Evolutionary conservation across 352 stramenopile species (phyloP).

Genomic region (Phytopythium boreale): DNA sequence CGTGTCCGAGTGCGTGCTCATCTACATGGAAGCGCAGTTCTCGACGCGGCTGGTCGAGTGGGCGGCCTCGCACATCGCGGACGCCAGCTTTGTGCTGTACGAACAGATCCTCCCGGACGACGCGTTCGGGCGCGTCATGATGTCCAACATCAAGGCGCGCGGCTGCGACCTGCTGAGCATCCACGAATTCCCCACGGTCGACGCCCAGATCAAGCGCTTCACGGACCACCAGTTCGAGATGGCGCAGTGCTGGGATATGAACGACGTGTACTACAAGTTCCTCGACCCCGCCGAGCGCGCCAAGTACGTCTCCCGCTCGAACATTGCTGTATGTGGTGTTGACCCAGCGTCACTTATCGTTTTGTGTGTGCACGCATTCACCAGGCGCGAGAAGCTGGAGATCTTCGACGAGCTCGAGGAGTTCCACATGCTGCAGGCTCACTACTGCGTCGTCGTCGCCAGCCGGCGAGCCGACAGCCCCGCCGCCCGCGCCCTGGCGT

Average conservation of each 20-base stretch:
- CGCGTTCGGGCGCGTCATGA: conserved; percentile 89
- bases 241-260: conserved; percentile 88
- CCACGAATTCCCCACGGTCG: conserved; percentile 65
- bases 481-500: conserved; percentile 27
- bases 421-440: conserved; percentile 88
- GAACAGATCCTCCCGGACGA: conserved; percentile 91
- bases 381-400: conserved; percentile 80
- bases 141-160: conserved; percentile 88
- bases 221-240: conserved; percentile 57
- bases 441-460: conserved; percentile 90
- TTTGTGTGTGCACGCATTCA: background rate
- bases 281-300: conserved; percentile 59
- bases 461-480: conserved; percentile 34
- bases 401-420: conserved; percentile 93
- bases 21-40: conserved; percentile 89
- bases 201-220: conserved; percentile 77
- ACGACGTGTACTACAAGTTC: conserved; percentile 91
- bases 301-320: conserved; percentile 37
- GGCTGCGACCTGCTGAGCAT: conserved; percentile 89
- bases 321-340: background rate
- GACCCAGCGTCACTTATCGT: background rate
- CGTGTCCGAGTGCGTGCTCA: conserved; percentile 90
- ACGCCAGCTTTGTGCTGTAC: conserved; percentile 84
- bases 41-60: conserved; percentile 74
- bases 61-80: conserved; percentile 59